Evolutionary conservation across 2,329 filamentous ascomycete genomes (phyloP).

Genomic region (Aspergillus neoniger): DNA sequence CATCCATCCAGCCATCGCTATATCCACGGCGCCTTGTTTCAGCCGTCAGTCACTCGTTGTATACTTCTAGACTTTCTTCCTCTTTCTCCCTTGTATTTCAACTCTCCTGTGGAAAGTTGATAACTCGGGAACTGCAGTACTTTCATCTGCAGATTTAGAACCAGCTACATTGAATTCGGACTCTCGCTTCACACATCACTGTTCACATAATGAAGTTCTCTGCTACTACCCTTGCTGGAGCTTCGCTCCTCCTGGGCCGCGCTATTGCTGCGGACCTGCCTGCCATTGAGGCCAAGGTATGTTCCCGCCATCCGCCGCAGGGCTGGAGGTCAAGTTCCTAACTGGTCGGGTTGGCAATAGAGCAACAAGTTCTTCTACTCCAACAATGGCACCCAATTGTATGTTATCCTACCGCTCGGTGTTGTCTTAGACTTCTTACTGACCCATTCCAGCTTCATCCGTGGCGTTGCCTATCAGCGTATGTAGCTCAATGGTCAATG

Average conservation of each 20-base stretch:
- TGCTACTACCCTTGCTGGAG: slow-evolving; percentile 49
- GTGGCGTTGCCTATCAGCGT: slow-evolving; percentile 91
- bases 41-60: slow-evolving; percentile 29
- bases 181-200: slow-evolving; percentile 12
- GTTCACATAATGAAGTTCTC: slow-evolving; percentile 57
- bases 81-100: not conserved
- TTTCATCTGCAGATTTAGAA: slow-evolving; percentile 13
- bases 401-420: slow-evolving; percentile 26
- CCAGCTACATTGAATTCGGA: slow-evolving; percentile 11
- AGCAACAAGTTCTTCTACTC: slow-evolving; percentile 89
- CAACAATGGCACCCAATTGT: slow-evolving; percentile 75
- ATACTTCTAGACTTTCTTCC: slow-evolving; percentile 9
- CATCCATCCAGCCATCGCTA: slow-evolving; percentile 1
- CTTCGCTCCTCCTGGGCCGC: slow-evolving; percentile 55
- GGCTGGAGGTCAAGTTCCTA: not conserved
- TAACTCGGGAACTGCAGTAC: slow-evolving; percentile 12
- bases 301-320: not conserved
- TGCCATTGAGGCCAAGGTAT: slow-evolving; percentile 65
- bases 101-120: slow-evolving; percentile 13
- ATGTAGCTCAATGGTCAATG: slow-evolving; percentile 24
- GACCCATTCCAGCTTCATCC: slow-evolving; percentile 65
- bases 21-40: slow-evolving; percentile 18
- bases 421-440: not conserved
- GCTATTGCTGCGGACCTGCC: slow-evolving; percentile 59
- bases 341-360: slow-evolving; percentile 38